Conservation (phyloP, 495 filamentous ascomycete species). For the Filosporella fistucella region DNA sequence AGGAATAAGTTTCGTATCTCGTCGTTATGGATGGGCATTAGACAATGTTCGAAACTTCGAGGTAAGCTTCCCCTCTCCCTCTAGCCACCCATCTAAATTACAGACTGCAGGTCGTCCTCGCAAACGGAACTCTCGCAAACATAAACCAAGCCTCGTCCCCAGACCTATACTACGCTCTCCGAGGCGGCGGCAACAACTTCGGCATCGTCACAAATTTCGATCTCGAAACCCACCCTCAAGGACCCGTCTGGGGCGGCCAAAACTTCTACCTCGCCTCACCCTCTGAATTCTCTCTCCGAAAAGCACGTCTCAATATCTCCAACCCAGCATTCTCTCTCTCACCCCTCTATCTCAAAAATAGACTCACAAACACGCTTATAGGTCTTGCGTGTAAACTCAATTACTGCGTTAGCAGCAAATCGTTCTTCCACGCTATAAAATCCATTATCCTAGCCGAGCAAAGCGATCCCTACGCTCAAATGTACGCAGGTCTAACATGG, state of each 20-base stretch:
- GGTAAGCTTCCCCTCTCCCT: too few relatives aligned
- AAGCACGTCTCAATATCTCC: background rate
- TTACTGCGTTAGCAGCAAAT: background rate
- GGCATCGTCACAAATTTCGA: constrained; percentile 51
- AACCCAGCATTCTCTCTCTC: background rate
- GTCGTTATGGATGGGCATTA: constrained; percentile 39
- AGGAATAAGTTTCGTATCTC: constrained; percentile 42
- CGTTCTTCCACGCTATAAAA: background rate
- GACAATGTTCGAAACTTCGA: constrained; percentile 43
- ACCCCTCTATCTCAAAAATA: background rate
- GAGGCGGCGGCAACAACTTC: constrained; percentile 51
- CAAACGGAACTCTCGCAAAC: constrained; percentile 41
- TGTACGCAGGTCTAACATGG: background rate
- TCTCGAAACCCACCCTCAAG: constrained; percentile 36
- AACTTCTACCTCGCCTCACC: constrained; percentile 6
- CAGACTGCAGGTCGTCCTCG: constrained; percentile 54
- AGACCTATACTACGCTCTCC: constrained; percentile 51
- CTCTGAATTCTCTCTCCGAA: background rate
- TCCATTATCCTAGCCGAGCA: background rate
- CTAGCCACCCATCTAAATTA: too few relatives aligned
- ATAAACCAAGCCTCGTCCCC: constrained; percentile 35
- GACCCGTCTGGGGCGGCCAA: constrained; percentile 41
- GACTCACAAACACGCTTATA: background rate
- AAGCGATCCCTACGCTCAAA: background rate
- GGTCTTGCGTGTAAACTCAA: background rate